Evolutionary conservation across 352 stramenopile species (phyloP).

Genomic region (Phytophthora macrochlamydospora): DNA sequence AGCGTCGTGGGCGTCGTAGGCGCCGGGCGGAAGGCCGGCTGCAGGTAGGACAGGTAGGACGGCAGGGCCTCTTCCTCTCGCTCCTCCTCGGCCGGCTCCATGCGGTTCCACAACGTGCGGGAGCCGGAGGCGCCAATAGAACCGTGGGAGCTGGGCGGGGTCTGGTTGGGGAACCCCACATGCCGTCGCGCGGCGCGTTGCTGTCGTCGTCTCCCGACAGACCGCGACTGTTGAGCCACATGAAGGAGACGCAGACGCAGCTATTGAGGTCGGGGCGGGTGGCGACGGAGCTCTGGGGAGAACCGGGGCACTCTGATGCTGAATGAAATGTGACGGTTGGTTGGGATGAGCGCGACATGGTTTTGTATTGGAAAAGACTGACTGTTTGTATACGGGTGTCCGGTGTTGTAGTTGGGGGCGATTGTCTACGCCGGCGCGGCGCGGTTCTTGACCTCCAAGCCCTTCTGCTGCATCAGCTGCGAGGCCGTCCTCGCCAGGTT

Average conservation of each 20-base stretch:
- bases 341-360: too few species aligned
- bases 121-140: constrained; percentile 49
- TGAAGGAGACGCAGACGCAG: constrained; percentile 18
- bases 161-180: constrained; percentile 33
- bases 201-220: constrained; percentile 32
- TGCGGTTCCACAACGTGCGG: constrained; percentile 64
- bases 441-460: constrained; percentile 6
- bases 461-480: constrained; percentile 30
- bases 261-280: not conserved
- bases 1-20: constrained; percentile 16
- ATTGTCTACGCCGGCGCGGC: constrained; percentile 3
- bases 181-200: constrained; percentile 17
- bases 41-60: constrained; percentile 74
- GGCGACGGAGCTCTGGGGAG: not conserved
- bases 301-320: too few species aligned
- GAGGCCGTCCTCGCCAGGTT: constrained; percentile 49
- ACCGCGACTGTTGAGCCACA: constrained; percentile 45
- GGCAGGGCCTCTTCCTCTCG: constrained; percentile 73
- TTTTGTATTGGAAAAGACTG: too few species aligned
- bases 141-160: constrained; percentile 28
- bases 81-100: constrained; percentile 70
- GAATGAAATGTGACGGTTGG: too few species aligned
- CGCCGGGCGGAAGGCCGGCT: constrained; percentile 49
- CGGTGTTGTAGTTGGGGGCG: too few species aligned
- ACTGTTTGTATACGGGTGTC: too few species aligned